These are phyloP conservation scores for Chalaropsis thielavioides DNA, from an alignment of 2,329 filamentous ascomycete genomes.

Conservation along the genomic window DNA sequence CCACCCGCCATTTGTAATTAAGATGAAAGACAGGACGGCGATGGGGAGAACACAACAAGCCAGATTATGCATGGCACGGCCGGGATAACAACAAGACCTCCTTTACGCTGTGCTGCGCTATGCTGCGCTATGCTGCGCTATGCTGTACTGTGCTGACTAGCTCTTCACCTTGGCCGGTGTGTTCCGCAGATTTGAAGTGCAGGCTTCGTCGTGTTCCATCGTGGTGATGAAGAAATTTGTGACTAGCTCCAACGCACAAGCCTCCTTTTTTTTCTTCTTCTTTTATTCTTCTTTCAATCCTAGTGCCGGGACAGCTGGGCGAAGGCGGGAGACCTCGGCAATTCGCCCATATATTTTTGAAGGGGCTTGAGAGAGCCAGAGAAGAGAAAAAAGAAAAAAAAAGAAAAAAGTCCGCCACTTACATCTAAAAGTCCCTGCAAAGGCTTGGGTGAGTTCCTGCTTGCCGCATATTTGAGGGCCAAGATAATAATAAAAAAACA, in stretches of 20 bases:
- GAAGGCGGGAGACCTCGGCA: not conserved
- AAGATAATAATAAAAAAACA: not conserved
- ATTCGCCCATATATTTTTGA: not conserved
- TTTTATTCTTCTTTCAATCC: not conserved
- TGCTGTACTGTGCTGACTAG: too few species aligned
- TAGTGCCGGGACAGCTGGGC: not conserved
- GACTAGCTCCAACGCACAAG: not conserved
- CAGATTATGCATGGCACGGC: not conserved
- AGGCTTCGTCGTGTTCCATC: not conserved
- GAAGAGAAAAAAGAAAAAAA: not conserved
- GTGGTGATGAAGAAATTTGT: not conserved
- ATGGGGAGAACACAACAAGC: too few species aligned
- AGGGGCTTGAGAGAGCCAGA: not conserved
- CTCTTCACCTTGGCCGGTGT: too few species aligned
- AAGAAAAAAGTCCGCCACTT: not conserved
- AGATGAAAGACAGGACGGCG: not conserved
- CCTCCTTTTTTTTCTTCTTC: not conserved
- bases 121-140: too few species aligned
- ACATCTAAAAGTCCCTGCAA: slow-evolving; percentile 1
- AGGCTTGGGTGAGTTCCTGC: not conserved
- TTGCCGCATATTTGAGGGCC: not conserved
- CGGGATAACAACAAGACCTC: not conserved
- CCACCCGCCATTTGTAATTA: not conserved
- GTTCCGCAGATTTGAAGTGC: not conserved
- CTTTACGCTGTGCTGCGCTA: too few species aligned